Evolutionary conservation across 345 rosid genomes (phyloP), one percentile per base, ranked within the genome.

Genomic region (Rhizophora apiculata): DNA sequence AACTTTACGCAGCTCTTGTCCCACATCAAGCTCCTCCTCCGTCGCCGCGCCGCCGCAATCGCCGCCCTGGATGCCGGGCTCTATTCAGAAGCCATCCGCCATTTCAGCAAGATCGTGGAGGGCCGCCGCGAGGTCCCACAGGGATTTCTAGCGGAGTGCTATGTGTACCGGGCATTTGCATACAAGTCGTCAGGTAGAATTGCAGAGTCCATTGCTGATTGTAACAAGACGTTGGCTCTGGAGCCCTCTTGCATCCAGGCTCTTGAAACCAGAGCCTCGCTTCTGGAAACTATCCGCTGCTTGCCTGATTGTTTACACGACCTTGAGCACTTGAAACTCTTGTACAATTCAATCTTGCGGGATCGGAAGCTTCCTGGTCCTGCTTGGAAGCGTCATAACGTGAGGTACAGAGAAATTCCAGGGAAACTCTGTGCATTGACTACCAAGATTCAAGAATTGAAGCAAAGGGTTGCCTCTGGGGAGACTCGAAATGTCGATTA

Each of bases 281-380:
- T 95, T 60, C 77, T 88, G 1, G 99, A 95, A 68, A 72, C 87
- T 5, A 85, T 95, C 39, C 89, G 97, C 16, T 89, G 99, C 82
- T 78, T 86, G 58, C 96, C 99, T 0, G 99, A 95, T 64, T 86
- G 90, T 68, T 82, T 95, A 30, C 99, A 95, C 30, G 99, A 95
- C 66, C 87, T 95, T 2, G 99, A 95, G 58, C 99, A 95, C 82
- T 67, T 95, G 73, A 95, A 95, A 62, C 87, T 95, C 18, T 72
- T 95, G 6, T 95, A 86, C 78, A 95, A 95, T 78, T 84, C 99
- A 18, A 86, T 95, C 73, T 68, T 92, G 64, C 86, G 99, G 0
- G 95, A 91, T 13, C 69, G 96, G 76, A 92, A 90, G 72, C 96
- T 95, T 11, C 99, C 96, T 0, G 99, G 99, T 29, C 99, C 99